Percentiles rank a stretch among this genome's conserved stretches.
phyloP scores from a whole-genome alignment of 768 basidiomycete species.

The Xerocomus brunneocitrinus region DNA sequence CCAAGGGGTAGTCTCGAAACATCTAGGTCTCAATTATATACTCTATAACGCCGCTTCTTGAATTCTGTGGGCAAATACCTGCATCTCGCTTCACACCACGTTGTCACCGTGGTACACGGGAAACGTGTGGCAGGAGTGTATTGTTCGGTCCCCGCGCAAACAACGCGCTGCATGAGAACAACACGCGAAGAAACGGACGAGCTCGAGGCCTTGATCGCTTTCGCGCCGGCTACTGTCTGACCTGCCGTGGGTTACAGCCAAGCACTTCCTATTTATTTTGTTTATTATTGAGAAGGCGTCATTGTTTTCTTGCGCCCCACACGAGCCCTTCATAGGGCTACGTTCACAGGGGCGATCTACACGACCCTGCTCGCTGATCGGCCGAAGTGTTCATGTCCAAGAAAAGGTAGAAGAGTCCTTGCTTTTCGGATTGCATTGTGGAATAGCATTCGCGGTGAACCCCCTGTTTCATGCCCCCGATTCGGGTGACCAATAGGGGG shows the following conservation, averaged over 20 bases:
- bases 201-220: no score
- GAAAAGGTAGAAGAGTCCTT: not conserved
- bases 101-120: not conserved
- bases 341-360: slow-evolving; percentile 8
- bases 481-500: slow-evolving; percentile 6
- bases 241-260: no score
- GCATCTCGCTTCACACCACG: not conserved
- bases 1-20: not conserved
- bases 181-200: no score
- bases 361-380: slow-evolving; percentile 12
- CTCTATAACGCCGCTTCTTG: not conserved
- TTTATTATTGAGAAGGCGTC: not conserved
- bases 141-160: not conserved
- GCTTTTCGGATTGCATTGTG: slow-evolving; percentile 12
- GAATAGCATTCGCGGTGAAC: slow-evolving; percentile 1
- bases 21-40: not conserved
- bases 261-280: not conserved
- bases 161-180: not conserved
- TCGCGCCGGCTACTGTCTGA: no score
- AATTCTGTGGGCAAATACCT: not conserved
- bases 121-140: not conserved
- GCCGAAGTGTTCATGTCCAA: not conserved
- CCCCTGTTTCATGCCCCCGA: slow-evolving; percentile 20
- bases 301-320: not conserved
- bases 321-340: not conserved